Base-by-base conservation (phyloP, 768 basidiomycete genomes). In the Xerocomellus intermedius region DNA sequence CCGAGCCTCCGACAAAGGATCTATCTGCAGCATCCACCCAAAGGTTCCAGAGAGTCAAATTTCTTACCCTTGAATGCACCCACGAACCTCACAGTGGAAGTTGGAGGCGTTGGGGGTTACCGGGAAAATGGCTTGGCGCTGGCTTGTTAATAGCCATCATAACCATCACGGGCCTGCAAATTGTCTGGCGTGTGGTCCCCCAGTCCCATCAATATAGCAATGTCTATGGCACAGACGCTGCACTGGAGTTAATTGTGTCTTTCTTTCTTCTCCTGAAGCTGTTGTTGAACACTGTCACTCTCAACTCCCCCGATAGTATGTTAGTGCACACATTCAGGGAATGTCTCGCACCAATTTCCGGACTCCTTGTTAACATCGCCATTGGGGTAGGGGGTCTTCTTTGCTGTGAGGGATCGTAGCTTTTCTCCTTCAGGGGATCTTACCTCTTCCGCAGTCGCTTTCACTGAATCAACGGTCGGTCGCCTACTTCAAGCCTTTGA, bases 401-500 rank as follows among this genome's bases (percentile, higher is more conserved):
- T 26, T 58, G 64, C 36, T 82, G 89, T 90, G 63, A 74, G 87
- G 78, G 16, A 37, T 48, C 38, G 12, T 30, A n/a, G 12, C 13
- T 38, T 36, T 44, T 37, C 37, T 42, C 32, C 14, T 45, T 57
- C 42, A 51, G 21, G 36, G 37, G 24, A 41, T 39, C 56, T 68
- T 41, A 67, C 32, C 42, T 36, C 4, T 48, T 50, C 39, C 21
- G 35, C 59, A 89, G 87, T 86, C 66, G 71, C 75, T 50, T 89
- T 90, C 64, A 81, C 88, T 3, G 89, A 91, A 70, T 81, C 81
- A 7, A 75, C 77, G 10, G 71, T 87, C 1, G 89, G 89, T n/a
- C 83, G 85, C 43, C 81, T 90, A 60, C 67, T 83, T 48, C 79
- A 83, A 60, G 84, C 83, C 14, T 69, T 84, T 33, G 84, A 87